Evolutionary conservation across 2,329 filamentous ascomycete genomes (phyloP), one percentile per base, ranked within the genome.

Genomic region (Hypoxylon sp.): DNA sequence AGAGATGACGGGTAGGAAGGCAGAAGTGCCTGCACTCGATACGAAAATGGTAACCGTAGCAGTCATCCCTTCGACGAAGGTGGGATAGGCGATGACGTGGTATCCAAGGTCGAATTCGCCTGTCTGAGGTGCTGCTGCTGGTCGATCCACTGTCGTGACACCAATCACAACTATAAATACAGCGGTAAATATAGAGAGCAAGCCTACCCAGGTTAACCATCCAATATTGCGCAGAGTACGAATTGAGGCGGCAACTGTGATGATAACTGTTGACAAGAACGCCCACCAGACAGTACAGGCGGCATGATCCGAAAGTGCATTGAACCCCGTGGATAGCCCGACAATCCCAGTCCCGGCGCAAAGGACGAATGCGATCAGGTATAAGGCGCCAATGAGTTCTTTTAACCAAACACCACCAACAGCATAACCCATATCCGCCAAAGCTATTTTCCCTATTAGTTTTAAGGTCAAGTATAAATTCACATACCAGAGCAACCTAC

Each of bases 1-100:
- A 0, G 85, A 87, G 58, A 91, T 91, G 64, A 91, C 87, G 3
- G 88, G 87, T 1, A 91, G 78, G 73, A 90, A 91, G 1, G 87
- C 87, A 0, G 84, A 86, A 0, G 88, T 90, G 17, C 85, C 87
- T 0, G 88, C 86, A 5, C 83, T 84, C 1, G 87, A 87, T 63
- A 86, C 84, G 78, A 90, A 89, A 68, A 91, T 90, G 1, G 86
- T 88, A 1, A 83, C 82, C 0, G 84, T 82, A 42, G 88, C 86
- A 0, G 84, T 85, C 71, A 91, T 89, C 6, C 86, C 88, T 1
- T 83, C 84, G 0, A 85, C 84, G 73, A 91, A 91, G 19, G 81
- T 84, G 0, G 88, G 87, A 70, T 86, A 78, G 6, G 82, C 85
- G 64, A 90, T 85, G 11, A 83, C 83, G 54, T 83, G 80, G 76